Evolutionary conservation across 179 eudicot species (phyloP), one percentile per base, ranked within the genome.

Genomic region (Carnegiea gigantea): DNA sequence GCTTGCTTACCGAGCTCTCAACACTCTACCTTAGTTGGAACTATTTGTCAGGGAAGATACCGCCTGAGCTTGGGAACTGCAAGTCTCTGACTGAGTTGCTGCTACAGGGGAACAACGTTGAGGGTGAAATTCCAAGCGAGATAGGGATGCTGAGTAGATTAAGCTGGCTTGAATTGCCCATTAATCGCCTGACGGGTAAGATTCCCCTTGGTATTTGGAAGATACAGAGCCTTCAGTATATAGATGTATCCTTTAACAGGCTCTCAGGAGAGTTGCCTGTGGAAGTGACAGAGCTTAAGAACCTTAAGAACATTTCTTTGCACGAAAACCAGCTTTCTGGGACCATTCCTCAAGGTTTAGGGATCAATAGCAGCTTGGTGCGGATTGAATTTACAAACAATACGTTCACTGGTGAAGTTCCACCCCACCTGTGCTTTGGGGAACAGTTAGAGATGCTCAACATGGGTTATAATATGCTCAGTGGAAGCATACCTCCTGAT

Each of bases 41-140:
- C 82, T 18, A 54, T 40, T 83, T 95, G 40, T 86, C 91, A 1
- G 98, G 99, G 15, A 80, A 54, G 36, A 92, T 95, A 77, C 95
- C 95, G 18, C 85, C 92, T 6, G 94, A 93, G 83, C 94, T 95
- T 74, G 98, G 99, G 17, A 89, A 89, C 9, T 92, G 97, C 82
- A 79, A 75, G 76, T 82, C 89, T 13, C 83, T 95, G 83, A 78
- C 62, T 24, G 86, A 79, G 75, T 81, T 94, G 85, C 81, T 75
- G 74, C 72, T 94, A 23, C 82, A 80, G 62, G 86, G 46, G n/a
- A 94, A 92, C 87, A 86, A 82, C 73, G 86, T 94, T 11, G 90
- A 88, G 81, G 95, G 97, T 76, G 88, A 80, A 46, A 87, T 94
- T 71, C 98, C 97, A 3, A 84, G 84, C 14, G 92, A 92, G 81